Percentiles rank a stretch among this genome's conserved stretches.
Conservation (phyloP, 2,329 filamentous ascomycete species). For the Colletotrichum tabaci region DNA sequence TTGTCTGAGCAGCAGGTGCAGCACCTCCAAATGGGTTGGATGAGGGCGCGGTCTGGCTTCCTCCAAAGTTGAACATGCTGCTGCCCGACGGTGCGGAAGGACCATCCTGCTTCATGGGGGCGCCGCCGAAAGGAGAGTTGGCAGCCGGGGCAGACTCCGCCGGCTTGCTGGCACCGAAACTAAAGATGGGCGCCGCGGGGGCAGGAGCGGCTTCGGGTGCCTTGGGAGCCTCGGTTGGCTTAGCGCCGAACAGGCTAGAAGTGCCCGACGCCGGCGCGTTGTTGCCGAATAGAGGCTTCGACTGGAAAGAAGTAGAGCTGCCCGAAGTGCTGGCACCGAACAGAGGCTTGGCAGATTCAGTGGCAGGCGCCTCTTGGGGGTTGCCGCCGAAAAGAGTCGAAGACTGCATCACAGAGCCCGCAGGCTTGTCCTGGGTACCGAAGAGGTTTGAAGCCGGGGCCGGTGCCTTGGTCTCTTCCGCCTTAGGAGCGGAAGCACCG, state of each 20-base stretch:
- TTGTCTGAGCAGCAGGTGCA: slow-evolving; percentile 30
- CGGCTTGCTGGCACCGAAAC: slow-evolving; percentile 52
- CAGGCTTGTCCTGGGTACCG: slow-evolving; percentile 40
- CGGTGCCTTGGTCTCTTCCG: slow-evolving; percentile 34
- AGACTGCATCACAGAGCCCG: slow-evolving; percentile 47
- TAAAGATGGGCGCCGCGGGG: slow-evolving; percentile 50
- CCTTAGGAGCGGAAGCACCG: slow-evolving; percentile 37
- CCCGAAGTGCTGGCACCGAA: slow-evolving; percentile 43
- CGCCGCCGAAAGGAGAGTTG: slow-evolving; percentile 56
- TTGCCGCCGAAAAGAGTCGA: slow-evolving; percentile 58
- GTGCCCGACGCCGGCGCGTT: slow-evolving; percentile 45
- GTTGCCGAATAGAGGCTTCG: slow-evolving; percentile 43
- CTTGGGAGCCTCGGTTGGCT: slow-evolving; percentile 30
- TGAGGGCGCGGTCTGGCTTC: slow-evolving; percentile 44
- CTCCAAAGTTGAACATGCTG: slow-evolving; percentile 59
- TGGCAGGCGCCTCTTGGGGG: slow-evolving; percentile 48
- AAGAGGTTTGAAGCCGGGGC: slow-evolving; percentile 48
- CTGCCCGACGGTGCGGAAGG: slow-evolving; percentile 47
- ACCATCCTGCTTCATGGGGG: slow-evolving; percentile 58
- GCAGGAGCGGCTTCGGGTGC: slow-evolving; percentile 16
- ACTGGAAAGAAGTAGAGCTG: slow-evolving; percentile 37
- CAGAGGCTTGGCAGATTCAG: slow-evolving; percentile 49
- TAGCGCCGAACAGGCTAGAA: slow-evolving; percentile 51
- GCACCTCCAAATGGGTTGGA: slow-evolving; percentile 36
- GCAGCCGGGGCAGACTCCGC: slow-evolving; percentile 43